Percentiles rank a stretch among this genome's conserved stretches.
Evolutionary conservation across 257 asterid genomes (phyloP).

Genomic region (Fraxinus pennsylvanica): DNA sequence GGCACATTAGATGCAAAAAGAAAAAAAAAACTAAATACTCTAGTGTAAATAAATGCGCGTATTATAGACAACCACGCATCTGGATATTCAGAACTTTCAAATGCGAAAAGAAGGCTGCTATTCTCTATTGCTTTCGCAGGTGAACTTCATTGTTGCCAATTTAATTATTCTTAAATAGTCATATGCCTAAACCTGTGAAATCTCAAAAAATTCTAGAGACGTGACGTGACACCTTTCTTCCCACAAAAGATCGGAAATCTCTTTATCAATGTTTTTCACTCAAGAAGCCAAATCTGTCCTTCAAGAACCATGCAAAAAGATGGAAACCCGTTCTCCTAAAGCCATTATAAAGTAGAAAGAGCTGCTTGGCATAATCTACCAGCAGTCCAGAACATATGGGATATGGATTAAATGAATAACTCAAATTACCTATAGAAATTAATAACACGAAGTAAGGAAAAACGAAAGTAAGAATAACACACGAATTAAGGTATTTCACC

Average conservation of each 20-base stretch:
- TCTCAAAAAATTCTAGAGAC: neutral
- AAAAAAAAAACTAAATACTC: too few relatives aligned
- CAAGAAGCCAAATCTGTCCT: neutral
- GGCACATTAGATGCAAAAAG: neutral
- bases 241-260: neutral
- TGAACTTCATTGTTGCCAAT: neutral
- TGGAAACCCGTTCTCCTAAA: neutral
- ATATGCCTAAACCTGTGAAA: neutral
- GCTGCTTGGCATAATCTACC: neutral
- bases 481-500: too few relatives aligned
- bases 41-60: neutral
- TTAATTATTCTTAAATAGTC: neutral
- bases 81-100: neutral
- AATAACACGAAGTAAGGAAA: too few relatives aligned
- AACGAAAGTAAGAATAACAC: too few relatives aligned
- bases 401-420: too few relatives aligned
- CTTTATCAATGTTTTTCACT: conserved; percentile 1
- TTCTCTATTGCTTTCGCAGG: neutral
- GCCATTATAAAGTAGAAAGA: neutral
- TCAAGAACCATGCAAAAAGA: neutral
- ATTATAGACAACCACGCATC: neutral
- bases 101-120: neutral
- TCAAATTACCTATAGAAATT: too few relatives aligned
- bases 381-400: neutral
- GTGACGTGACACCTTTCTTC: neutral